phyloP scores from a whole-genome alignment of 495 filamentous ascomycete genomes.

The Penicillium silybi region DNA sequence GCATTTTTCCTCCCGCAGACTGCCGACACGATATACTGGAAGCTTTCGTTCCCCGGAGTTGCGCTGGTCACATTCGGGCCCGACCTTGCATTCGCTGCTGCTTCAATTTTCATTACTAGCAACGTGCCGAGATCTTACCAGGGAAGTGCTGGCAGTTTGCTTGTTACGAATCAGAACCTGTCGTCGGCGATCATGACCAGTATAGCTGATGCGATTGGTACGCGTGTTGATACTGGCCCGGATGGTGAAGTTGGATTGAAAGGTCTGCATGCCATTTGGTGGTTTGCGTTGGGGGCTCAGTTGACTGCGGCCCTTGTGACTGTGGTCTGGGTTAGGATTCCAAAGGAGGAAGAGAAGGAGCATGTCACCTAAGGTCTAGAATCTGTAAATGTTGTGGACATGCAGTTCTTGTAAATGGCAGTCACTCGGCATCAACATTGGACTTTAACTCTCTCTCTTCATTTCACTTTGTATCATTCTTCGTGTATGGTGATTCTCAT shows the following conservation, averaged over 20 bases:
- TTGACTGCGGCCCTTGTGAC: slow-evolving; percentile 37
- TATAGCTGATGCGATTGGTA: slow-evolving; percentile 42
- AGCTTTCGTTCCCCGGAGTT: slow-evolving; percentile 26
- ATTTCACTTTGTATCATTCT: no score
- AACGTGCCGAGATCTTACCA: slow-evolving; percentile 29
- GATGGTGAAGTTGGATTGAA: slow-evolving; percentile 36
- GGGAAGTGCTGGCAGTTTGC: slow-evolving; percentile 23
- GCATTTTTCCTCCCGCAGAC: slow-evolving; percentile 31
- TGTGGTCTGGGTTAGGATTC: slow-evolving; percentile 39
- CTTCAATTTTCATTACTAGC: slow-evolving; percentile 30
- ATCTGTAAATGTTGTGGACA: not conserved
- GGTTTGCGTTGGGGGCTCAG: slow-evolving; percentile 40
- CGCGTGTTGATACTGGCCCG: slow-evolving; percentile 29
- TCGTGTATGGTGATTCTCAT: not conserved
- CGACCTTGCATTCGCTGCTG: slow-evolving; percentile 30
- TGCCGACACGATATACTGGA: slow-evolving; percentile 24
- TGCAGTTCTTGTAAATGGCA: not conserved
- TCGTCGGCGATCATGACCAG: slow-evolving; percentile 41
- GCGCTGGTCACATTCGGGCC: slow-evolving; percentile 27
- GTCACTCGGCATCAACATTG: not conserved
- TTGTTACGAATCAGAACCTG: slow-evolving; percentile 27
- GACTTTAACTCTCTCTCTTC: no score
- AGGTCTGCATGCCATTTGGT: slow-evolving; percentile 43
- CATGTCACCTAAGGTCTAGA: slow-evolving; percentile 29
- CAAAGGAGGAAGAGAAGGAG: slow-evolving; percentile 48